A percentile compares a stretch with the other conserved stretches of the same genome.
Conservation (phyloP, 805 yeast genomes). For the Candida ficus region DNA sequence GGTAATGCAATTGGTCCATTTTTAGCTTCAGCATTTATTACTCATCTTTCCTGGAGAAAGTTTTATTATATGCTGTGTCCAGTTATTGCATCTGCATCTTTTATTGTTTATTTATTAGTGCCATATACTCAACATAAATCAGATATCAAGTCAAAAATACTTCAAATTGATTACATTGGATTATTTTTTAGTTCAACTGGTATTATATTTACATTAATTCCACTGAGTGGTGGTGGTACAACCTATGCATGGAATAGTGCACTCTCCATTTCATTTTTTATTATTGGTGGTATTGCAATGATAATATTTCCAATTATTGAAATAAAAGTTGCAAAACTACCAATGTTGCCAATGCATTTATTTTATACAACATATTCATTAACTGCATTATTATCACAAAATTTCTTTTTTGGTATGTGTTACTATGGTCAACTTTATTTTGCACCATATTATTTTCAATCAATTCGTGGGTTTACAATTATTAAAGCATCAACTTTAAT, state of each 20-base stretch:
- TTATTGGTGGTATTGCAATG: slow-evolving; percentile 33
- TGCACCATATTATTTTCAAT: slow-evolving; percentile 37
- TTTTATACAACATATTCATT: slow-evolving; percentile 33
- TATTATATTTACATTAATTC: slow-evolving; percentile 41
- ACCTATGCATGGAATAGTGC: slow-evolving; percentile 44
- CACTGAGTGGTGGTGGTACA: slow-evolving; percentile 55
- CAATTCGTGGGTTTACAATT: slow-evolving; percentile 22
- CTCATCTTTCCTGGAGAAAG: slow-evolving; percentile 33
- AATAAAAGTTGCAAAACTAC: slow-evolving; percentile 41
- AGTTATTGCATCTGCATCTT: slow-evolving; percentile 7
- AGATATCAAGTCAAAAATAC: slow-evolving; percentile 17
- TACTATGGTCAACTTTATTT: slow-evolving; percentile 43
- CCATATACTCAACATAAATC: slow-evolving; percentile 29
- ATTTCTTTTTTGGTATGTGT: slow-evolving; percentile 43
- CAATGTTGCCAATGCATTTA: slow-evolving; percentile 48
- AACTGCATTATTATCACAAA: slow-evolving; percentile 22
- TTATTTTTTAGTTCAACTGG: slow-evolving; percentile 41
- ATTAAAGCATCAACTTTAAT: slow-evolving; percentile 6
- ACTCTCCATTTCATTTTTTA: slow-evolving; percentile 30
- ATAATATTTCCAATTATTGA: slow-evolving; percentile 42
- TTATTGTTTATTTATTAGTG: slow-evolving; percentile 3
- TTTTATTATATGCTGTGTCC: slow-evolving; percentile 37
- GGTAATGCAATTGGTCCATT: slow-evolving; percentile 44
- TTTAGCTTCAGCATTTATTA: slow-evolving; percentile 35
- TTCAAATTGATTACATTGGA: slow-evolving; percentile 48